These are phyloP conservation scores for Pseudopithomyces maydicus DNA, from an alignment of 2,329 filamentous ascomycete genomes.

Conservation along the genomic window DNA sequence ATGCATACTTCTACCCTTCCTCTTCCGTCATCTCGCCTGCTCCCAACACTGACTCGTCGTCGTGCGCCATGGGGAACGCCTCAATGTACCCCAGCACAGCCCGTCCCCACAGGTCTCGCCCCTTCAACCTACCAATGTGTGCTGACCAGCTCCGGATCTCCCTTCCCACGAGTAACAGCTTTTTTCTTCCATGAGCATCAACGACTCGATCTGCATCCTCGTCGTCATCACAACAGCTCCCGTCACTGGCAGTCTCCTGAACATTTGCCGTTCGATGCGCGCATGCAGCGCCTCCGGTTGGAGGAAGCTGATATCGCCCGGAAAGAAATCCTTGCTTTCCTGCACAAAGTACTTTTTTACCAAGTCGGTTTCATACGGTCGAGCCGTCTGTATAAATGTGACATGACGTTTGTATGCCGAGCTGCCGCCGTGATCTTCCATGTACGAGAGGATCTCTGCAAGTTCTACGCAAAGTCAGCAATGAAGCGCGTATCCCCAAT, in stretches of 20 bases:
- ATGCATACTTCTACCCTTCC: not conserved
- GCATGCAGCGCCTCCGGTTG: slow-evolving; percentile 50
- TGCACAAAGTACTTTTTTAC: slow-evolving; percentile 53
- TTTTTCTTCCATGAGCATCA: slow-evolving; percentile 18
- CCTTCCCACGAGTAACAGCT: slow-evolving; percentile 16
- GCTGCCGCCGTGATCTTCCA: slow-evolving; percentile 49
- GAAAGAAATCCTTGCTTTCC: slow-evolving; percentile 44
- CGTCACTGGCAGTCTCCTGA: slow-evolving; percentile 51
- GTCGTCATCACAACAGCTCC: slow-evolving; percentile 57
- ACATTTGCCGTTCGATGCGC: slow-evolving; percentile 57
- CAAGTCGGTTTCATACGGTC: slow-evolving; percentile 41
- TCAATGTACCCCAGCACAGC: slow-evolving; percentile 25
- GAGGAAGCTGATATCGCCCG: slow-evolving; percentile 29
- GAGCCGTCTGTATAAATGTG: slow-evolving; percentile 56
- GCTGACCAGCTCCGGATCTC: slow-evolving; percentile 31
- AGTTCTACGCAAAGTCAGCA: slow-evolving; percentile 14
- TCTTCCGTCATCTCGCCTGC: slow-evolving; percentile 1
- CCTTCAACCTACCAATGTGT: slow-evolving; percentile 29
- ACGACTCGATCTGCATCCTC: slow-evolving; percentile 50
- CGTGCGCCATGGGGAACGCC: slow-evolving; percentile 6
- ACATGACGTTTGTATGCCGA: slow-evolving; percentile 56
- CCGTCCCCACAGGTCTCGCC: slow-evolving; percentile 29
- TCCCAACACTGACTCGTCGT: slow-evolving; percentile 7
- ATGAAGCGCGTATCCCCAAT: slow-evolving; percentile 42
- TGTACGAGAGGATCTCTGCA: slow-evolving; percentile 46